A percentile compares a stretch with the other conserved stretches of the same genome.
Conservation (phyloP, 2,329 filamentous ascomycete species). For the Dactylellina haptotyla region DNA sequence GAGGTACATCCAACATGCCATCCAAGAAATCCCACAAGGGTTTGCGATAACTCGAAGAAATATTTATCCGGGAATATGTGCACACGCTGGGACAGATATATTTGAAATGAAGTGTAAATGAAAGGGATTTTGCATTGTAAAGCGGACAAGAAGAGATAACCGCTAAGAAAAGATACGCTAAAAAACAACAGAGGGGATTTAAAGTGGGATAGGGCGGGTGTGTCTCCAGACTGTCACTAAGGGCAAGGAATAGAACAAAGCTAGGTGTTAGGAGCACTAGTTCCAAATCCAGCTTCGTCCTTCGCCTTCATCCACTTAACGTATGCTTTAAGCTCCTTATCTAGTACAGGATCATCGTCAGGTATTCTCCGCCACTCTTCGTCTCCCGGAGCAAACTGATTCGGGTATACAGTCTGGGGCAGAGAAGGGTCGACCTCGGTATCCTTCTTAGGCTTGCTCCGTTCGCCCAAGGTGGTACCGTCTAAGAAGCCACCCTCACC, state of each 20-base stretch:
- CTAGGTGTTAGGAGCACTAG: background rate
- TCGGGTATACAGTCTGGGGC: conserved; percentile 15
- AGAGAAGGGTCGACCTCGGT: background rate
- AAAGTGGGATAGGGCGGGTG: background rate
- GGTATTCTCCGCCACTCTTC: conserved; percentile 52
- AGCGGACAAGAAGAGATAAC: no score
- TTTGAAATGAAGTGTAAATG: no score
- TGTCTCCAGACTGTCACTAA: background rate
- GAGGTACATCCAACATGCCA: no score
- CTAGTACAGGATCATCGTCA: conserved; percentile 29
- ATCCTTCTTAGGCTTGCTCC: conserved; percentile 11
- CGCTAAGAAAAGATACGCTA: no score
- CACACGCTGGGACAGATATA: no score
- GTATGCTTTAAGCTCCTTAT: conserved; percentile 51
- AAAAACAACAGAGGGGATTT: no score
- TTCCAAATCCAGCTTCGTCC: conserved; percentile 43
- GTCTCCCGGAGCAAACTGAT: conserved; percentile 37
- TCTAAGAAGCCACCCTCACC: conserved; percentile 48
- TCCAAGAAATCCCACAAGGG: background rate
- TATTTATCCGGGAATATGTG: no score
- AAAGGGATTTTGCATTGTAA: no score
- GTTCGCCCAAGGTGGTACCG: conserved; percentile 25
- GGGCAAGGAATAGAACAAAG: background rate
- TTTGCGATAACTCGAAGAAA: background rate
- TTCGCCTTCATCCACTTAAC: conserved; percentile 52